A percentile compares a stretch with the other conserved stretches of the same genome.
phyloP scores from a whole-genome alignment of 441 rosid species.

The Erysimum pusillum region DNA sequence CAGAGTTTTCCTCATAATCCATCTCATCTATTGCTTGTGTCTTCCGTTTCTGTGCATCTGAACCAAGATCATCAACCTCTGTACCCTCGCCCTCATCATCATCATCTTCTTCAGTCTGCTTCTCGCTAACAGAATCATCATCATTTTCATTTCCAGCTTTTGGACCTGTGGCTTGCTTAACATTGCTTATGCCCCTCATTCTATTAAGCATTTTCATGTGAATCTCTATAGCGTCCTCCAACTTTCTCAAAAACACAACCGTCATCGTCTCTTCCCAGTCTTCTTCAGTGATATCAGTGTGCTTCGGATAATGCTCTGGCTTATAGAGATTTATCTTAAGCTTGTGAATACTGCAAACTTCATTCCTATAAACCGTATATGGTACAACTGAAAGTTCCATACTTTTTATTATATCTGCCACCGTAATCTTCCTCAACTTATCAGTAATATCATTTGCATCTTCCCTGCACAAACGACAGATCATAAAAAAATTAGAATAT shows the following conservation, averaged over 20 bases:
- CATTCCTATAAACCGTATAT: constrained; percentile 53
- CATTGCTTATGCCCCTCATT: constrained; percentile 77
- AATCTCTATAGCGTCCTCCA: constrained; percentile 92
- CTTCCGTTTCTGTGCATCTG: constrained; percentile 79
- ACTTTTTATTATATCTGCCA: constrained; percentile 80
- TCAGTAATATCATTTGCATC: constrained; percentile 74
- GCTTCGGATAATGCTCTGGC: constrained; percentile 68
- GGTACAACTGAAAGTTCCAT: constrained; percentile 77
- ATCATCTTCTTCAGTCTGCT: constrained; percentile 51
- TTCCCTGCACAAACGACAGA: constrained; percentile 60
- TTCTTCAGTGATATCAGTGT: constrained; percentile 55
- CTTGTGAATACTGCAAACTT: constrained; percentile 77
- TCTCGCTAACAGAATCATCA: constrained; percentile 57
- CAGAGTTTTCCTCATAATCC: constrained; percentile 83
- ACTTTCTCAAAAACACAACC: constrained; percentile 67
- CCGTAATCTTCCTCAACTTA: constrained; percentile 80
- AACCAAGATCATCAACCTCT: constrained; percentile 86
- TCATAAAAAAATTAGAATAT: constrained; percentile 15
- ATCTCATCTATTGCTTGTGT: constrained; percentile 71
- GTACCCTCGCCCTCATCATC: constrained; percentile 62
- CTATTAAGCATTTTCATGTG: constrained; percentile 70
- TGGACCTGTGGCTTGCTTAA: constrained; percentile 41
- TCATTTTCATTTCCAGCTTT: constrained; percentile 54
- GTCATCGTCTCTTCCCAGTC: constrained; percentile 76
- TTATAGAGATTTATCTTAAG: constrained; percentile 78